Evolutionary conservation across 345 rosid genomes (phyloP).

Genomic region (Erodium maritimum): DNA sequence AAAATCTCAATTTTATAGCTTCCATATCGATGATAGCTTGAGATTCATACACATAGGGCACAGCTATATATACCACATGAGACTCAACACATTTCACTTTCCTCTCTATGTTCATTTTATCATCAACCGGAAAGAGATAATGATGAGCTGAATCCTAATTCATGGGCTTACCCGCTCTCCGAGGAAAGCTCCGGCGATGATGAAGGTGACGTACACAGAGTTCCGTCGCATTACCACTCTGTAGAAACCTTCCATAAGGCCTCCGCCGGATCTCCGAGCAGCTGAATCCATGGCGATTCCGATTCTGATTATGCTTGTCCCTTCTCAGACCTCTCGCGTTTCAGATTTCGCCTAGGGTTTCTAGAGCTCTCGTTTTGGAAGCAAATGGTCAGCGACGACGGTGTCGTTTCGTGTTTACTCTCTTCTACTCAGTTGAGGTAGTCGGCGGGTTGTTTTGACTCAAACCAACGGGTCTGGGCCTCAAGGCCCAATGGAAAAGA

Average conservation of each 20-base stretch:
- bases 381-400: background rate
- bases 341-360: background rate
- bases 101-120: too few species aligned
- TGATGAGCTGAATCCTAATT: background rate
- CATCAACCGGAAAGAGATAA: background rate
- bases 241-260: constrained; percentile 67
- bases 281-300: constrained; percentile 46
- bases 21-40: too few species aligned
- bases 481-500: background rate
- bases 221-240: constrained; percentile 82
- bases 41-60: too few species aligned
- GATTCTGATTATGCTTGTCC: too few species aligned
- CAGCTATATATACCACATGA: too few species aligned
- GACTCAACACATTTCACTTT: too few species aligned
- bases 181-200: constrained; percentile 85
- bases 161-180: constrained; percentile 64
- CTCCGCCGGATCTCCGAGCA: constrained; percentile 40
- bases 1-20: too few species aligned
- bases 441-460: background rate
- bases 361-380: background rate
- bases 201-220: constrained; percentile 86
- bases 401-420: background rate
- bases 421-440: too few species aligned
- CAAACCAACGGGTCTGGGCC: background rate
- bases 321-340: too few species aligned